Conservation (phyloP, 163 green algal genomes). For the Scenedesmus sp. region DNA sequence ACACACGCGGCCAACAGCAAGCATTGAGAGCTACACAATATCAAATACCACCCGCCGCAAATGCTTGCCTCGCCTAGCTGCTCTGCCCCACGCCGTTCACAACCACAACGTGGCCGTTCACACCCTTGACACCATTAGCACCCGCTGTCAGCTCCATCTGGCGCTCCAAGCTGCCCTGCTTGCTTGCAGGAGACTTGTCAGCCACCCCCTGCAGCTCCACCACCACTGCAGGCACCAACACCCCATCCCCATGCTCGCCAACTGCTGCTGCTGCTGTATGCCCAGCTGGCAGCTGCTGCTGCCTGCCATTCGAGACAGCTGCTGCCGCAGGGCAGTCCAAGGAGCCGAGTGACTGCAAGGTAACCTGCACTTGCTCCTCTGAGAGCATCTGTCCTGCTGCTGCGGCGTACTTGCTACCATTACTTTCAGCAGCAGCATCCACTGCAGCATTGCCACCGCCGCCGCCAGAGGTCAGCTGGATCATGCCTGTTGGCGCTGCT, state of each 20-base stretch:
- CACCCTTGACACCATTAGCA: background rate
- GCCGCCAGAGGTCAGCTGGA: background rate
- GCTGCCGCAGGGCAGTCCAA: background rate
- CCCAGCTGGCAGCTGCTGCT: constrained; percentile 2
- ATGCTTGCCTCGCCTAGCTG: background rate
- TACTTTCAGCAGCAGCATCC: background rate
- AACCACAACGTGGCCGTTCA: background rate
- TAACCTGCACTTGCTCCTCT: constrained; percentile 20
- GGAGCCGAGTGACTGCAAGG: background rate
- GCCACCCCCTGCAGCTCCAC: background rate
- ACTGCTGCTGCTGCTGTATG: constrained; percentile 5
- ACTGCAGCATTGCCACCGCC: background rate
- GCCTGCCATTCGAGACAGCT: background rate
- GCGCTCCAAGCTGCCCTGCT: background rate
- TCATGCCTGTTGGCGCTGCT: background rate
- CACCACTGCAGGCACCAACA: background rate
- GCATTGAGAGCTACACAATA: no score
- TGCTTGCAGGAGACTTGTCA: background rate
- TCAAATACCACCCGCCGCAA: no score
- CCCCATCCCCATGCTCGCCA: background rate
- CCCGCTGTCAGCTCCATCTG: background rate
- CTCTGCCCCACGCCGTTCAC: background rate
- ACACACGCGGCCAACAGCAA: no score
- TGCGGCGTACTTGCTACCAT: background rate
- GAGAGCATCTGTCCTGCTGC: background rate